phyloP scores from a whole-genome alignment of 352 stramenopile genomes.

The Aphanomyces euteiches region DNA sequence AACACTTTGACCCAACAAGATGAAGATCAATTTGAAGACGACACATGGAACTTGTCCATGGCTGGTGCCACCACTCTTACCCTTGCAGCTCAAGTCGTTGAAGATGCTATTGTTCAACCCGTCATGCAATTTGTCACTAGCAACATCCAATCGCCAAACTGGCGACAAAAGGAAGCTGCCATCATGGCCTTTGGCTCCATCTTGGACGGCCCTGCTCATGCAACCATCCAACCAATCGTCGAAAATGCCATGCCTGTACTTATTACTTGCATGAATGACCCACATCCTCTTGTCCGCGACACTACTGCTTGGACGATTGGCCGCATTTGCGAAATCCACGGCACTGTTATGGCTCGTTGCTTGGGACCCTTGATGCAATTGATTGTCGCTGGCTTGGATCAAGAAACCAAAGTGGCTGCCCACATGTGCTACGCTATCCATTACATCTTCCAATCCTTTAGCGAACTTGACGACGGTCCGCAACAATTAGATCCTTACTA shows the following conservation, averaged over 20 bases:
- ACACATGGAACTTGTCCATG: constrained; percentile 94
- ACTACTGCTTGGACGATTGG: constrained; percentile 96
- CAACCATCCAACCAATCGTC: constrained; percentile 89
- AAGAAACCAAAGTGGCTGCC: constrained; percentile 88
- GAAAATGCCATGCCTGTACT: constrained; percentile 92
- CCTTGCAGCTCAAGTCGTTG: constrained; percentile 90
- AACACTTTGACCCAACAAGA: constrained; percentile 93
- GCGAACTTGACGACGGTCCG: constrained; percentile 62
- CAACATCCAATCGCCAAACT: constrained; percentile 94
- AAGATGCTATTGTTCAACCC: constrained; percentile 86
- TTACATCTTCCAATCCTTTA: constrained; percentile 94
- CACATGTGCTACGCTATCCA: constrained; percentile 96
- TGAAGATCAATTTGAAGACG: constrained; percentile 92
- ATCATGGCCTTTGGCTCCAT: constrained; percentile 97
- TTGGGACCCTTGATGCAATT: constrained; percentile 69
- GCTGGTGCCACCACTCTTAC: constrained; percentile 90
- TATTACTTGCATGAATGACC: constrained; percentile 88
- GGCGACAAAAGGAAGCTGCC: constrained; percentile 92
- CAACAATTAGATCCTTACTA: constrained; percentile 90
- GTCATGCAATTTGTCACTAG: constrained; percentile 93
- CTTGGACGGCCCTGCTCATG: constrained; percentile 88
- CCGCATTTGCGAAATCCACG: constrained; percentile 94
- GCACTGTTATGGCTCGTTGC: constrained; percentile 78
- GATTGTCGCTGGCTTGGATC: constrained; percentile 78
- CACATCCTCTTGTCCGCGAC: constrained; percentile 91